Conservation (phyloP, 148 eudicot genomes). For the Vaccinium darrowii region DNA sequence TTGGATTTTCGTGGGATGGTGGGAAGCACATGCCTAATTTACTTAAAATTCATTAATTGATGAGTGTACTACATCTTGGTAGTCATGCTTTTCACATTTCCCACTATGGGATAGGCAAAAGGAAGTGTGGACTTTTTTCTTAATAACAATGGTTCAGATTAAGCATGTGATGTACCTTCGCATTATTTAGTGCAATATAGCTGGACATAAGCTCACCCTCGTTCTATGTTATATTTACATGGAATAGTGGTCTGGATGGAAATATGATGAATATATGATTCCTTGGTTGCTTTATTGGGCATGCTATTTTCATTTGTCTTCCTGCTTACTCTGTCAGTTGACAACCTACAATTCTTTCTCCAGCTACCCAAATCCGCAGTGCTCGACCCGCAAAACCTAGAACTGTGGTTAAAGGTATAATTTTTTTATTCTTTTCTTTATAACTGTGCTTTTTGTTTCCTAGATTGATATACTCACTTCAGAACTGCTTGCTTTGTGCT, state of each 20-base stretch:
- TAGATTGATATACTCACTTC: conserved; percentile 1
- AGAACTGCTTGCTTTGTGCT: conserved; percentile 6
- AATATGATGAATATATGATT: neutral
- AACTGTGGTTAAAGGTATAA: conserved; percentile 87
- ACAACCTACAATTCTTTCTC: conserved; percentile 13
- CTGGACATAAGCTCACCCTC: neutral
- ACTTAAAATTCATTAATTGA: no score
- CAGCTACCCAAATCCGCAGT: conserved; percentile 65
- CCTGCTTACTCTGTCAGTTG: conserved; percentile 5
- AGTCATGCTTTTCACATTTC: no score
- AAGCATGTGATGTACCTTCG: neutral
- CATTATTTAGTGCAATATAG: neutral
- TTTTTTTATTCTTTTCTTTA: neutral
- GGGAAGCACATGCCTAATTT: no score
- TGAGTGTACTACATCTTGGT: no score
- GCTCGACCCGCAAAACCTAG: conserved; percentile 89
- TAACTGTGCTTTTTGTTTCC: neutral
- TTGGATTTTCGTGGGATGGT: no score
- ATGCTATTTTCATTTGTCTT: neutral
- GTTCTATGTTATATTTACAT: neutral
- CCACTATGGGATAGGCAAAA: no score
- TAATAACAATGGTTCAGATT: no score
- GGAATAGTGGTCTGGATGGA: no score
- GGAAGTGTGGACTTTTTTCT: no score
- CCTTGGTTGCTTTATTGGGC: neutral